Evolutionary conservation across 2,329 filamentous ascomycete species (phyloP).

Genomic region (Hymenoscyphus scutula): DNA sequence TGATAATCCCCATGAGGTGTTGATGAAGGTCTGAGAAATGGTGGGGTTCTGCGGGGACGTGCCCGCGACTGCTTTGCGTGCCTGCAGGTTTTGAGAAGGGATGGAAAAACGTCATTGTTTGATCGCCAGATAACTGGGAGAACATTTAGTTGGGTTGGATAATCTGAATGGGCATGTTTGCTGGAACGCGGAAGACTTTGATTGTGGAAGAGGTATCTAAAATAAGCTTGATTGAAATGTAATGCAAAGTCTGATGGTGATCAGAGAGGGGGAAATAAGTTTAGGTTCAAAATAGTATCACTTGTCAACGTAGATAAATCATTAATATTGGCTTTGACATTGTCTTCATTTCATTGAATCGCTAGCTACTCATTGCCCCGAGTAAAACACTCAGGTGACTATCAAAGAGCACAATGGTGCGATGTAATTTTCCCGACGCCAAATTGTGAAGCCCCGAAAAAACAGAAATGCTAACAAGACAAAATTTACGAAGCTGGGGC

Average conservation of each 20-base stretch:
- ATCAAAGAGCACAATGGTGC: conserved; percentile 30
- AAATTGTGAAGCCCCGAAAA: conserved; percentile 26
- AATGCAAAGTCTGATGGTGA: too few species aligned
- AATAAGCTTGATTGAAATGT: too few species aligned
- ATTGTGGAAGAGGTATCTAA: too few species aligned
- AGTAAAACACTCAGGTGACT: conserved; percentile 19
- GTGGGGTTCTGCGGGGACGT: conserved; percentile 21
- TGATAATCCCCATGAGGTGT: conserved; percentile 2
- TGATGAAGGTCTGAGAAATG: conserved; percentile 4
- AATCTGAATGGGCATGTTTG: too few species aligned
- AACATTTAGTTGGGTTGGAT: neutral
- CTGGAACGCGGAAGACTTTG: too few species aligned
- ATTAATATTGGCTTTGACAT: conserved; percentile 24
- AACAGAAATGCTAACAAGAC: conserved; percentile 34
- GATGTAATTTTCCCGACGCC: conserved; percentile 33
- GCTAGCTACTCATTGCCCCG: conserved; percentile 29
- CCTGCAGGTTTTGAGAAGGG: neutral
- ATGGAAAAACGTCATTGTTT: neutral
- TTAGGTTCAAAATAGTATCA: neutral
- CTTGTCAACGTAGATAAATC: neutral
- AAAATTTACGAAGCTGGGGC: conserved; percentile 51
- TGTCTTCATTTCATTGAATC: conserved; percentile 30
- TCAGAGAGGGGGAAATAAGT: too few species aligned
- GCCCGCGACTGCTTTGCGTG: conserved; percentile 9
- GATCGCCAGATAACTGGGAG: neutral